A percentile compares a stretch with the other conserved stretches of the same genome.
These are phyloP conservation scores for Ceratobasidium sp. DNA, from an alignment of 1,284 basidiomycete genomes.

Conservation along the genomic window DNA sequence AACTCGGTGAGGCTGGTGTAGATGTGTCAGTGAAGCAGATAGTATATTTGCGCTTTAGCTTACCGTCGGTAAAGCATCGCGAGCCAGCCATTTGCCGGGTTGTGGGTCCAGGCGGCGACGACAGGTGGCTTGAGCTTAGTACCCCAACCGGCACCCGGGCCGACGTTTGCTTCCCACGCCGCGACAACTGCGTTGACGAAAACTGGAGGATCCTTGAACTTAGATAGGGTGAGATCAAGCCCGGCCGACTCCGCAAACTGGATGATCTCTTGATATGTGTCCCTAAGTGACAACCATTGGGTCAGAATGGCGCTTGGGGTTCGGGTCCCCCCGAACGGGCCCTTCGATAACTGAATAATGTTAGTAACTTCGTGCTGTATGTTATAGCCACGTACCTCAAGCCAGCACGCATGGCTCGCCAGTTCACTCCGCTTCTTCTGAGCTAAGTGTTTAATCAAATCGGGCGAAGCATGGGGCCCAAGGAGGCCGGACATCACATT, in stretches of 20 bases:
- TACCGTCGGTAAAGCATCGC: neutral
- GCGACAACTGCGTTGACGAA: neutral
- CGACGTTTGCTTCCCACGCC: neutral
- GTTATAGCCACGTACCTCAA: neutral
- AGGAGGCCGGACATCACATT: neutral
- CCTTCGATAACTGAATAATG: neutral
- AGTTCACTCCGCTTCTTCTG: neutral
- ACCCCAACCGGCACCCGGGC: neutral
- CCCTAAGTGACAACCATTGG: neutral
- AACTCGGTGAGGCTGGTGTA: neutral
- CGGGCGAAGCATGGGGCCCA: neutral
- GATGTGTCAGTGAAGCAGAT: neutral
- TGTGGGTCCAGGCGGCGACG: constrained; percentile 2
- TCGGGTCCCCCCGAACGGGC: neutral
- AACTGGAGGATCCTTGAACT: neutral
- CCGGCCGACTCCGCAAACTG: neutral
- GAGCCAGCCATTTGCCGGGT: constrained; percentile 1
- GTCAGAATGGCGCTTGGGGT: neutral
- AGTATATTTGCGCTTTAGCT: neutral
- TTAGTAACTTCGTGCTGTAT: neutral
- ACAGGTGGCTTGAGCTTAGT: too few relatives aligned
- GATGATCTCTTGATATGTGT: neutral
- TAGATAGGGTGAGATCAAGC: neutral
- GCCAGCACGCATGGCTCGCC: neutral
- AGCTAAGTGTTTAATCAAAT: neutral